Base-by-base conservation (phyloP, 139 green algal species). In the Chlamydomonas sp. region DNA sequence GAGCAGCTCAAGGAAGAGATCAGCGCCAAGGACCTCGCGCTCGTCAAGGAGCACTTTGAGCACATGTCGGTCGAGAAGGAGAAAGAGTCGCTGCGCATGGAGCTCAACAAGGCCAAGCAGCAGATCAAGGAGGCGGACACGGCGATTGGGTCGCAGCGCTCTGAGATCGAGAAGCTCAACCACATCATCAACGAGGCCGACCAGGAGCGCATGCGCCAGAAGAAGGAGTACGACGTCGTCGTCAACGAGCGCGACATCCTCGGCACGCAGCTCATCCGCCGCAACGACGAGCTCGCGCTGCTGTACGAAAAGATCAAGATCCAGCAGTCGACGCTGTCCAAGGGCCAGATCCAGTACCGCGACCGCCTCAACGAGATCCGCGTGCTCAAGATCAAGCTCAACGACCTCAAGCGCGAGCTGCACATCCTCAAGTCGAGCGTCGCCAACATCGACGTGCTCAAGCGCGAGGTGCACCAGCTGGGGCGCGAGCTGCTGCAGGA, bases 261-360 rank as follows among this genome's bases (percentile, higher is more conserved):
- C 43, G 88, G 87, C 26, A 92, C 80, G 28, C 86, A 90, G 78
- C 83, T 97, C 50, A 85, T 91, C 65, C 58, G 49, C 31, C 84
- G 91, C 36, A 96, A 97, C 66, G 90, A 97, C 70, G 91, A 97
- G 83, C 80, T 96, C 34, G 89, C 88, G 24, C 81, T 96, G 77
- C 82, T 96, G 58, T 96, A 97, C 69, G 90, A 96, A 73, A 97
- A 97, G 78, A 89, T 96, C 81, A 92, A 92, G 76, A 90, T 97
- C 61, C 91, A 96, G 85, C 82, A 91, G 60, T 85, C 61, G 59
- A 90, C 87, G 22, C 83, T 97, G 35, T 74, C 73, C 64, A 90
- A 91, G 78, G 91, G 91, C 5, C 86, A 92, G 77, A 84, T 89
- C 48, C 87, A 95, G 76, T 97, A 97, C 76, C 80, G 86, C n/a